A percentile compares a stretch with the other conserved stretches of the same genome.
These are phyloP conservation scores for Combretum micranthum DNA, from an alignment of 345 rosid genomes.

Conservation along the genomic window DNA sequence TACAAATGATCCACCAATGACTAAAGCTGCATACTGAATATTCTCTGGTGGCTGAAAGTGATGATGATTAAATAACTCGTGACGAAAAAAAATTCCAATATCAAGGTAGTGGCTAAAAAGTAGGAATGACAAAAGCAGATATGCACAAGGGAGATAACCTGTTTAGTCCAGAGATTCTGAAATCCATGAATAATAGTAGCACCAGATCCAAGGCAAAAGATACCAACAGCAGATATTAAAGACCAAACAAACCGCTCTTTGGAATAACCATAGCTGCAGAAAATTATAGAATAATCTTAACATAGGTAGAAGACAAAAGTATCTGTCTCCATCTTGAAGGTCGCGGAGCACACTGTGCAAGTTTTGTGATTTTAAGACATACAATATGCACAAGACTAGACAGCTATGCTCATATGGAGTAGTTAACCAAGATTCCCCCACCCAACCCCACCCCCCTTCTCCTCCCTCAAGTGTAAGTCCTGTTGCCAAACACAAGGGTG, in stretches of 20 bases:
- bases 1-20: slow-evolving; percentile 84
- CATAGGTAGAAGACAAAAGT: not conserved
- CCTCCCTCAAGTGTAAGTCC: too few species aligned
- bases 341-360: too few species aligned
- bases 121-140: not conserved
- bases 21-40: slow-evolving; percentile 83
- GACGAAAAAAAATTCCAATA: not conserved
- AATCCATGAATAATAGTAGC: slow-evolving; percentile 94
- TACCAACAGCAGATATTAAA: slow-evolving; percentile 98
- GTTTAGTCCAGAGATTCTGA: slow-evolving; percentile 79
- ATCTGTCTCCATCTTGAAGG: not conserved
- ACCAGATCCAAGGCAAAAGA: slow-evolving; percentile 97
- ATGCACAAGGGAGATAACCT: slow-evolving; percentile 33
- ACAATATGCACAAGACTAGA: too few species aligned
- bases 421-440: too few species aligned
- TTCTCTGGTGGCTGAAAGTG: slow-evolving; percentile 71
- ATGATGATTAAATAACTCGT: slow-evolving; percentile 3
- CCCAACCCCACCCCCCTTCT: too few species aligned
- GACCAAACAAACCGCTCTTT: slow-evolving; percentile 99
- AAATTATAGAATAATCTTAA: slow-evolving; percentile 13
- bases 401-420: too few species aligned
- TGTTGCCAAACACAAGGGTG: too few species aligned
- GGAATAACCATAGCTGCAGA: slow-evolving; percentile 87
- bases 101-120: not conserved
- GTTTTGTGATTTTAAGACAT: too few species aligned